Percentiles rank a stretch among this genome's conserved stretches.
Conservation (phyloP, 148 eudicot genomes). For the Agrostemma githago region DNA sequence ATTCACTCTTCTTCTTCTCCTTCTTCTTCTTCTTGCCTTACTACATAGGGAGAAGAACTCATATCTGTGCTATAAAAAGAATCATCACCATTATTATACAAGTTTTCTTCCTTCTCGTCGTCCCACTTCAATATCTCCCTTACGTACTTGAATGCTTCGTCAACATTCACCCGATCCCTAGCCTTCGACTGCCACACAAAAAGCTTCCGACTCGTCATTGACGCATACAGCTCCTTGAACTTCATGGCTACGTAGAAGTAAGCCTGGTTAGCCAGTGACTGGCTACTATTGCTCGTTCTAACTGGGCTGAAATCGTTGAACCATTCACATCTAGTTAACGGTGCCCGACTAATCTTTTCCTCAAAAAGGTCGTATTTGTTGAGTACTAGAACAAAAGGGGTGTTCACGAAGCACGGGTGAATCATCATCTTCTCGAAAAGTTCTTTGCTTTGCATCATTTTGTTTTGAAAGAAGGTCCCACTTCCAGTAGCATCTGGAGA, state of each 20-base stretch:
- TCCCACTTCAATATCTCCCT: constrained; percentile 98
- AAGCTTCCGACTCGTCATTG: constrained; percentile 77
- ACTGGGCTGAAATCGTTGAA: constrained; percentile 78
- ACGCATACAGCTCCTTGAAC: constrained; percentile 85
- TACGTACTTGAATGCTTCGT: constrained; percentile 79
- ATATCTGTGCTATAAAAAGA: constrained; percentile 93
- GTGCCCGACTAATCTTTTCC: constrained; percentile 62
- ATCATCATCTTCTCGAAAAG: constrained; percentile 68
- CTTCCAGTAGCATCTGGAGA: constrained; percentile 38
- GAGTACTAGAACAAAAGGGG: constrained; percentile 69
- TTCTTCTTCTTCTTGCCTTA: constrained; percentile 36
- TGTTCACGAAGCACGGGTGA: constrained; percentile 84
- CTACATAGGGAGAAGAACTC: constrained; percentile 77
- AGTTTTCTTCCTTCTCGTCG: constrained; percentile 76
- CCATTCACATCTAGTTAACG: constrained; percentile 74
- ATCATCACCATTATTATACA: constrained; percentile 58
- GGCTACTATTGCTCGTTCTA: constrained; percentile 60
- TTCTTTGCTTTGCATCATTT: constrained; percentile 75
- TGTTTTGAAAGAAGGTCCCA: constrained; percentile 53
- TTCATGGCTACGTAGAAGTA: constrained; percentile 91
- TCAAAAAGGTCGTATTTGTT: constrained; percentile 92
- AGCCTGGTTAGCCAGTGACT: constrained; percentile 84
- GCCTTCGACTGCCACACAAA: constrained; percentile 94
- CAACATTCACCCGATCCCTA: constrained; percentile 64
- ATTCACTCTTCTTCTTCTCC: neutral